phyloP scores from a whole-genome alignment of 2,329 filamentous ascomycete genomes.

The Phoma sp. region DNA sequence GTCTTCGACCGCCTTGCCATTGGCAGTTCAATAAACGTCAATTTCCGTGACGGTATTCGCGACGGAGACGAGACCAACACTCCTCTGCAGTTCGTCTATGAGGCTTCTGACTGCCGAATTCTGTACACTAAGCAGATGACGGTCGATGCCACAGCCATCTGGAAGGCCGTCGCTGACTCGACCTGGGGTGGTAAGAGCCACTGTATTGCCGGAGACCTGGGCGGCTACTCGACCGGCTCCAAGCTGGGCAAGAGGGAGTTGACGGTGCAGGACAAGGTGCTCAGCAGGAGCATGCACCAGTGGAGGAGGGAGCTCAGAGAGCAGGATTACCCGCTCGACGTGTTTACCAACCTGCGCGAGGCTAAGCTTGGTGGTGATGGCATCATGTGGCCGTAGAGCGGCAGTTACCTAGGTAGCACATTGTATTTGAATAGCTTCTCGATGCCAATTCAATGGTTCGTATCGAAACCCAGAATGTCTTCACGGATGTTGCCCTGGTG shows the following conservation, averaged over 20 bases:
- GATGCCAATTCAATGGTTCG: neutral
- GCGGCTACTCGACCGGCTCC: conserved; percentile 21
- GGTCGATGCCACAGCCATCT: conserved; percentile 59
- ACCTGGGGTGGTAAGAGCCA: conserved; percentile 41
- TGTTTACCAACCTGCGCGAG: conserved; percentile 40
- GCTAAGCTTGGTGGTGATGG: conserved; percentile 26
- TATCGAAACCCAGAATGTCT: neutral
- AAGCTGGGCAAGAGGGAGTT: conserved; percentile 33
- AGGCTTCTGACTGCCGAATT: conserved; percentile 67
- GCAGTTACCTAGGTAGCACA: neutral
- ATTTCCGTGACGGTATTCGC: conserved; percentile 52
- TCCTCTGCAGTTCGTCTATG: conserved; percentile 67
- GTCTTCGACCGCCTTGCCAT: conserved; percentile 41
- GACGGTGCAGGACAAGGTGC: conserved; percentile 29
- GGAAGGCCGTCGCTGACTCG: conserved; percentile 55
- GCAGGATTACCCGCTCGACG: conserved; percentile 44
- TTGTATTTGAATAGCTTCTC: neutral
- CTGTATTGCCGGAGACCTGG: conserved; percentile 43
- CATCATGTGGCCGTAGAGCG: conserved; percentile 35
- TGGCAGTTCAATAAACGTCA: conserved; percentile 39
- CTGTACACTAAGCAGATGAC: conserved; percentile 66
- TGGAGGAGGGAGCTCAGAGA: conserved; percentile 38
- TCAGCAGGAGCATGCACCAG: conserved; percentile 35
- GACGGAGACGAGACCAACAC: conserved; percentile 50
- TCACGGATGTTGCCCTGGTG: neutral